Evolutionary conservation across 1,284 basidiomycete species (phyloP), one percentile per base, ranked within the genome.

Genomic region (Sparassis latifolia): DNA sequence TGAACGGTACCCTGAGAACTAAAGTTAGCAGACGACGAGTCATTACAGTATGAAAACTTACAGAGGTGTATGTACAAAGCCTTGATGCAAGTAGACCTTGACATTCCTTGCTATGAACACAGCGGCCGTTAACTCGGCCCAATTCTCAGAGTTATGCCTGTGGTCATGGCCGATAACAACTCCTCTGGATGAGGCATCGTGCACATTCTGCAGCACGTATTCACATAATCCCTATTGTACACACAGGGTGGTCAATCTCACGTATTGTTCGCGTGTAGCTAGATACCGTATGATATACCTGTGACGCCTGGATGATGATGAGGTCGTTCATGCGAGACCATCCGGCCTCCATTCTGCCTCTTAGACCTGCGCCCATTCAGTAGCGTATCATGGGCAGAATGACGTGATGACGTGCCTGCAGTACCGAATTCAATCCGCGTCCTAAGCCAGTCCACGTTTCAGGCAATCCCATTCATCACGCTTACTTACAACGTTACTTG

Each of bases 311-410:
- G 39, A 91, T 84, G 48, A 93, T 73, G 44, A 82, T 88, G 47
- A 93, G 67, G 64, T 92, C 88, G 63, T 93, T 93, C 88, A 93
- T 92, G 48, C 86, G 77, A 27, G 85, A 75, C 78, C 85, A 92
- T 2, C 90, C 90, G 5, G 89, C 89, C 61, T 89, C 85, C 90
- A 93, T 93, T 55, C 70, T 75, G 3, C 85, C 90, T 58, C 91
- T 70, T 12, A 93, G 72, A 45, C 89, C 90, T 88, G 55, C n/a
- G 10, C 6, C 3, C 9, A 33, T 39, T 7, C 4, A 39, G 40
- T 4, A 33, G 42, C 27, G 4, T 4, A 30, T 29, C 29, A 42
- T 30, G 41, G 9, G n/a, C 37, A 4, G 42, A 12, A 20, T 31
- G 10, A 31, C 3, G 28, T 4, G 9, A 30, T 10, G 10, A 39